Evolutionary conservation across 345 rosid genomes (phyloP), one percentile per base, ranked within the genome.

Genomic region (Corchorus olitorius): DNA sequence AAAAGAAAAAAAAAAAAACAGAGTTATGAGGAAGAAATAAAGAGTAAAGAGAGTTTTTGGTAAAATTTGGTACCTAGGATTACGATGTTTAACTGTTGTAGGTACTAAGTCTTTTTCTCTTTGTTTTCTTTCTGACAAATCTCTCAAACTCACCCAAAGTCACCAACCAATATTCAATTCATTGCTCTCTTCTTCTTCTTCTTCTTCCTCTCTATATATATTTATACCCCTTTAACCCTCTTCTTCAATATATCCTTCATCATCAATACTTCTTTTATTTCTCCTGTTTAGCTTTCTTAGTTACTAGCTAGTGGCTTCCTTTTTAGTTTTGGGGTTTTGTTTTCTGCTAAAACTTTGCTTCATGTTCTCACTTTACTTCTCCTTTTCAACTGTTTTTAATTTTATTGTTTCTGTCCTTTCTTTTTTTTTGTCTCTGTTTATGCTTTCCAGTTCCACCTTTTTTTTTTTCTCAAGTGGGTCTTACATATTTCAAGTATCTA

Each of bases 21-120:
- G 61, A 80, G 80, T 83, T 78, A 80, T 39, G 77, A 74, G 56
- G 17, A 7, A 56, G 4, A 8, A 27, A 6, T 14, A 50, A 19
- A 81, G 76, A 77, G 78, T 83, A 77, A 87, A 78, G 75, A 72
- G 54, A 52, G 58, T 27, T 78, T 81, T 81, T 53, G 85, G 79
- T 73, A 80, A 82, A 82, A 81, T 79, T 73, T 84, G 83, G 90
- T 74, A 49, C 83, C 80, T 72, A 64, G 75, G 93, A 87, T 83
- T 84, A 79, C 81, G 93, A 89, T 87, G 87, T 81, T 43, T 84
- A 87, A 86, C 88, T 80, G 88, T 84, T 80, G 88, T 70, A 82
- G 86, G 78, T 73, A 75, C 83, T 41, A 58, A 33, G 60, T 65
- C 82, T 56, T 73, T 81, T 73, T 54, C 79, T 79, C 72, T 56